Conservation (phyloP, 495 filamentous ascomycete species). For the Lasiosphaeria hispida region DNA sequence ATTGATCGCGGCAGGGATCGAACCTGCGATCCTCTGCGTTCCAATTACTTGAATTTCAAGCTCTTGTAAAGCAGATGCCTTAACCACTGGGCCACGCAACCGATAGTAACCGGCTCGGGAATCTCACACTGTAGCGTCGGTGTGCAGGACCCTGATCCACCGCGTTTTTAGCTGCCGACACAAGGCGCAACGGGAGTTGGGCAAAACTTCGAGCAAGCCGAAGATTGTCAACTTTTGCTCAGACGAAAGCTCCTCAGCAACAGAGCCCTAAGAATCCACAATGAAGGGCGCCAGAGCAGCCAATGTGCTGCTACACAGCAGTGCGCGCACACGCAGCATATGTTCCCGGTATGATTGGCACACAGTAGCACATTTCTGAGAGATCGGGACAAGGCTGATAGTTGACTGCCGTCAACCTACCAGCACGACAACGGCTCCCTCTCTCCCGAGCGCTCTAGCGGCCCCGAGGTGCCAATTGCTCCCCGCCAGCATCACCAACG, state of each 20-base stretch:
- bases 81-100: conserved; percentile 42
- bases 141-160: no score
- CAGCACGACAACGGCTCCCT: no score
- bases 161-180: no score
- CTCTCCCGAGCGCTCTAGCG: no score
- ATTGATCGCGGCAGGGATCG: conserved; percentile 50
- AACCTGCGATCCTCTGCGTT: conserved; percentile 49
- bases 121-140: no score
- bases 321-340: background rate
- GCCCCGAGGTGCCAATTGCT: no score
- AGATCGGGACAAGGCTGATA: no score
- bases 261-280: background rate
- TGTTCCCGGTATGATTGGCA: conserved; percentile 10
- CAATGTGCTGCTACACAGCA: conserved; percentile 24
- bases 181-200: no score
- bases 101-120: background rate
- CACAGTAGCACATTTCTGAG: background rate
- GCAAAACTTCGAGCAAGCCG: background rate
- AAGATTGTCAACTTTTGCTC: background rate
- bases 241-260: background rate
- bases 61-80: conserved; percentile 41
- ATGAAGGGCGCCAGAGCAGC: conserved; percentile 26
- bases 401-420: no score
- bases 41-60: background rate
- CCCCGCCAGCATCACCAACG: no score